These are phyloP conservation scores for Pseudonitzschia multiseries DNA, from an alignment of 108 stramenopile genomes.

Conservation along the genomic window DNA sequence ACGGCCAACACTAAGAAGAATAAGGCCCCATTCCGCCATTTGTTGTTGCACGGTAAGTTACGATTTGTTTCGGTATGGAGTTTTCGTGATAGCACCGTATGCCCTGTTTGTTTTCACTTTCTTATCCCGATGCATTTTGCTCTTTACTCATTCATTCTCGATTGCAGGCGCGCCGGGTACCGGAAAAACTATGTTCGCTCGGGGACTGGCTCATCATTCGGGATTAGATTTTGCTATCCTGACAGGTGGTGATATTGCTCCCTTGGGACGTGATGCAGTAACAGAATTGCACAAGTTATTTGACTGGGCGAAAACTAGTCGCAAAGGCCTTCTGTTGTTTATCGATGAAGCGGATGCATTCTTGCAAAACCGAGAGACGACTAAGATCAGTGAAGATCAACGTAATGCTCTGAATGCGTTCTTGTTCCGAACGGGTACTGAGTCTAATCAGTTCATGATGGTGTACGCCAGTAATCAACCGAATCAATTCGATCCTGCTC, in stretches of 20 bases:
- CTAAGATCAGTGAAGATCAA: conserved; percentile 94
- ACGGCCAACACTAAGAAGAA: conserved; percentile 97
- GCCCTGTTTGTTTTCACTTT: background rate
- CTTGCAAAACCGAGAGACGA: conserved; percentile 88
- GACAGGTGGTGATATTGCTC: conserved; percentile 99
- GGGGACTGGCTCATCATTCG: conserved; percentile 91
- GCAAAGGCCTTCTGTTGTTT: conserved; percentile 93
- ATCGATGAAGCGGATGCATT: conserved; percentile 99
- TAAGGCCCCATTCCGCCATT: conserved; percentile 96
- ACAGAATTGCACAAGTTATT: conserved; percentile 99
- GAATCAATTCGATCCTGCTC: conserved; percentile 95
- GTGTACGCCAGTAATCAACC: conserved; percentile 99
- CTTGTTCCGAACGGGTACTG: conserved; percentile 93
- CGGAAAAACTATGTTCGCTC: conserved; percentile 99
- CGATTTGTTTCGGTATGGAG: background rate
- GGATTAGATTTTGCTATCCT: conserved; percentile 98
- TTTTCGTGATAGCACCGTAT: background rate
- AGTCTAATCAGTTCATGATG: conserved; percentile 99
- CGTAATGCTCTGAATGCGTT: conserved; percentile 99
- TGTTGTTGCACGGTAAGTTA: conserved; percentile 92
- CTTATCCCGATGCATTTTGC: background rate
- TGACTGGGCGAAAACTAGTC: conserved; percentile 97
- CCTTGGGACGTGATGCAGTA: conserved; percentile 97
- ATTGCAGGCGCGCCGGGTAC: conserved; percentile 92
- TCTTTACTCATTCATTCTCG: background rate